These are phyloP conservation scores for Aspergillus sp. DNA, from an alignment of 2,329 filamentous ascomycete genomes.

Conservation along the genomic window DNA sequence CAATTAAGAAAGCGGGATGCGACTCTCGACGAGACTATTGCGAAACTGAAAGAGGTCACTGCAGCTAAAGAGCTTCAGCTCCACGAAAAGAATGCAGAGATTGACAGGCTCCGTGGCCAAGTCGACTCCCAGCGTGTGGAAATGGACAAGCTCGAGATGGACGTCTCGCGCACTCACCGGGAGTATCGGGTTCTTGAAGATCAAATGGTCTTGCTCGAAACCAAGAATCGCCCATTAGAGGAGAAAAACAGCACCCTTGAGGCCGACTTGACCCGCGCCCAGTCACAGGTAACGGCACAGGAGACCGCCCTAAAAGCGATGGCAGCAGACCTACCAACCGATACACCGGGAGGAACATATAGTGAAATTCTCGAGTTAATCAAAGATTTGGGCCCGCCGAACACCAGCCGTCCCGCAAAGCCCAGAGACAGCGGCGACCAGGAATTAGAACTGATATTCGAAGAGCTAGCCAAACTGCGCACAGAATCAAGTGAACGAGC, in stretches of 20 bases:
- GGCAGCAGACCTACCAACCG: slow-evolving; percentile 36
- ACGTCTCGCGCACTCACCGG: slow-evolving; percentile 32
- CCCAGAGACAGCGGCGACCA: slow-evolving; percentile 18
- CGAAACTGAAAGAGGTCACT: slow-evolving; percentile 34
- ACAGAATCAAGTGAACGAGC: slow-evolving; percentile 30
- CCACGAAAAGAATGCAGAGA: slow-evolving; percentile 36
- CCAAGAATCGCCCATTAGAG: slow-evolving; percentile 36
- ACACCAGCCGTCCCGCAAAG: slow-evolving; percentile 18
- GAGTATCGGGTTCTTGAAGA: slow-evolving; percentile 37
- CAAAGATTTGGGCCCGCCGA: slow-evolving; percentile 31
- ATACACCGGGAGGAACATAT: slow-evolving; percentile 34
- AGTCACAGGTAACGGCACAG: slow-evolving; percentile 37
- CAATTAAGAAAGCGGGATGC: slow-evolving; percentile 36
- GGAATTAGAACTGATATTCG: slow-evolving; percentile 24
- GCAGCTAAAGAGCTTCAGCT: slow-evolving; percentile 34
- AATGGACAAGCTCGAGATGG: slow-evolving; percentile 34
- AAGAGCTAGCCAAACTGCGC: slow-evolving; percentile 31
- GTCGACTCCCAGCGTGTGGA: slow-evolving; percentile 36
- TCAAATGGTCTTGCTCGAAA: slow-evolving; percentile 34
- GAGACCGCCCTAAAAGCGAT: slow-evolving; percentile 38
- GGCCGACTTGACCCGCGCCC: slow-evolving; percentile 34
- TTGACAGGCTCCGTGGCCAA: slow-evolving; percentile 36
- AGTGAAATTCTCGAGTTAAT: slow-evolving; percentile 41
- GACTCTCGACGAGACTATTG: slow-evolving; percentile 32
- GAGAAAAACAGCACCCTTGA: slow-evolving; percentile 39